Evolutionary conservation across 2,329 filamentous ascomycete species (phyloP), one percentile per base, ranked within the genome.

Genomic region (Geosmithia putterillii): DNA sequence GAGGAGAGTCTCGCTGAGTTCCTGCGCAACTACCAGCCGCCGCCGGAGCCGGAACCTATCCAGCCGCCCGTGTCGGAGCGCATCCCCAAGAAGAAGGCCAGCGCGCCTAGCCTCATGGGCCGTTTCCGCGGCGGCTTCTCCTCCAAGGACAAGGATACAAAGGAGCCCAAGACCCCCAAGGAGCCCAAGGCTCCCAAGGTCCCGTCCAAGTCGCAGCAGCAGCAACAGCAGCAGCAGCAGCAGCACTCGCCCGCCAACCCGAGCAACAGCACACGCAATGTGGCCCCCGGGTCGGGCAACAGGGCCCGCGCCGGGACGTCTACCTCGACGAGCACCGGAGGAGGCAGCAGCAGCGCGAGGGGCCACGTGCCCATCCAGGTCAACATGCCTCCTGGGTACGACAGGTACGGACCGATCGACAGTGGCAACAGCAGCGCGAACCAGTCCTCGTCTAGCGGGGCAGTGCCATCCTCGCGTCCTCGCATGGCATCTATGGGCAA

Each of bases 1-100:
- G 77, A 83, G 54, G 81, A 88, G 60, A 83, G 77, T 48, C 59
- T 89, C 41, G 76, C 82, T 25, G 84, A 89, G 49, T 89, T 89
- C 55, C 59, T 89, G 36, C 75, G 73, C 46, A 85, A 76, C 58
- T 80, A 74, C 46, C 73, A 81, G 35, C 83, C 84, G 6, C 81
- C 83, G 1, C 64, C 70, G 1, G 67, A 72, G 48, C 64, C 70
- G 1, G 67, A 72, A 48, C 65, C 73, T 3, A 53, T 66, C 0
- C 50, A 56, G 0, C 54, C 58, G 20, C 50, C 54, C 28, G 57
- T 61, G 38, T 55, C 57, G 3, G 54, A 61, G 23, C 59, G 57
- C 45, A 51, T 58, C 5, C 67, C 76, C 7, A 79, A 76, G 63
- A 83, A 81, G 66, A 83, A 82, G 63, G 67, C 70, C 12, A 81